These are phyloP conservation scores for Stephanodiscus minutulus DNA, from an alignment of 108 stramenopile species.

Conservation along the genomic window DNA sequence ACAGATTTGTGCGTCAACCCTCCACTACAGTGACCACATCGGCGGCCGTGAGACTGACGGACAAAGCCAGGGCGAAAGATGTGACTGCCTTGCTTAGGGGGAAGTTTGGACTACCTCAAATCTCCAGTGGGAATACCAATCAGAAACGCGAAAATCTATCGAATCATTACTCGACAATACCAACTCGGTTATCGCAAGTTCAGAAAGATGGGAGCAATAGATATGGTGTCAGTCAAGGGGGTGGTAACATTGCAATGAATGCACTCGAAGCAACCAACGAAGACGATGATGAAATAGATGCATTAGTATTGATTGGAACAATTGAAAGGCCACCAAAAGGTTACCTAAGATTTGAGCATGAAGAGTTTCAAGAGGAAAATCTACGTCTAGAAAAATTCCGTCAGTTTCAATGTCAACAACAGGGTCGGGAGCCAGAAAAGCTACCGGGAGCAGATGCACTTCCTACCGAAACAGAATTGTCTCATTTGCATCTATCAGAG, in stretches of 20 bases:
- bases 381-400: conserved; percentile 21
- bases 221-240: too few species aligned
- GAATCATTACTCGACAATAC: conserved; percentile 4
- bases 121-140: neutral
- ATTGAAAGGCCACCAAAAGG: conserved; percentile 42
- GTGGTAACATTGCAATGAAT: neutral
- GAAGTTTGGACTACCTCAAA: conserved; percentile 48
- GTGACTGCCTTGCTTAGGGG: conserved; percentile 50
- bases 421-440: neutral
- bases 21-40: conserved; percentile 39
- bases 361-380: conserved; percentile 36
- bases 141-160: neutral
- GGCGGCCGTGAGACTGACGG: conserved; percentile 44
- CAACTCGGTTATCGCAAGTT: conserved; percentile 1
- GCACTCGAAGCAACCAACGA: neutral
- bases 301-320: conserved; percentile 51
- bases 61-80: conserved; percentile 41
- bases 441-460: neutral
- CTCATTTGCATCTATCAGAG: conserved; percentile 1
- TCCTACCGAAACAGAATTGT: neutral
- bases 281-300: conserved; percentile 31
- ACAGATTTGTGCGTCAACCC: conserved; percentile 18
- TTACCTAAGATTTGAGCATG: conserved; percentile 51
- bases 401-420: conserved; percentile 2
- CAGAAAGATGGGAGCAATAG: neutral